Base-by-base conservation (phyloP, 371 early-diverging fungal species). In the Fennellomyces sp. region DNA sequence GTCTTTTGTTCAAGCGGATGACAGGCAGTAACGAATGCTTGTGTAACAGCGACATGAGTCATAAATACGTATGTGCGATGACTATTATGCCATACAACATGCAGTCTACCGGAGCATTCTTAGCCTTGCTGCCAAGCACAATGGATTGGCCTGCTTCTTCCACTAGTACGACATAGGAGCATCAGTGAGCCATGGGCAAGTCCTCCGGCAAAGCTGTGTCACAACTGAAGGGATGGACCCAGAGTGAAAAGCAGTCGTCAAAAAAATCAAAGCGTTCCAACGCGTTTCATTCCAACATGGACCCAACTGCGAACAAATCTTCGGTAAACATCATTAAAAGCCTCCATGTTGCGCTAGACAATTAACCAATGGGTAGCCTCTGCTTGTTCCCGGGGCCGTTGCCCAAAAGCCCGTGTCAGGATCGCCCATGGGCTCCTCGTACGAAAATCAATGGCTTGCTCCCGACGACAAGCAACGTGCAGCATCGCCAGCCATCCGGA, bases 361-460 rank as follows among this genome's bases (percentile, higher is more conserved):
- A 38, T 19, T 15, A 28, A 15, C 17, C 15, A 26, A 54, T 35
- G 35, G 17, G 5, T 45, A 64, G 64, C 64, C 64, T 28, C 45
- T 59, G 7, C 49, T 41, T 26, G 59, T 64, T 35, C 59, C 64
- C 15, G 51, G 54, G n/a, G 23, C 63, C 0, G 39, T 30, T 13
- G 30, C 56, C 28, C 36, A 30, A 17, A 54, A 50, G 30, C 47
- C 36, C 19, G 47, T 30, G 11, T 23, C 51, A 15, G 57, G 63
- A 10, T 48, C 64, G 15, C 58, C 60, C 31, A 57, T 65, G 60
- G 57, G 66, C 29, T 65, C 60, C 7, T 60, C 66, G 17, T 65
- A 65, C 47, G 61, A 65, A 30, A 61, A 65, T 28, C 61, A 65
- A 47, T 64, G 64, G 64, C 55, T 64, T 35, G 42, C 58, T 1